phyloP scores from a whole-genome alignment of 2,329 filamentous ascomycete genomes.

The Lasiodiplodia sp. region DNA sequence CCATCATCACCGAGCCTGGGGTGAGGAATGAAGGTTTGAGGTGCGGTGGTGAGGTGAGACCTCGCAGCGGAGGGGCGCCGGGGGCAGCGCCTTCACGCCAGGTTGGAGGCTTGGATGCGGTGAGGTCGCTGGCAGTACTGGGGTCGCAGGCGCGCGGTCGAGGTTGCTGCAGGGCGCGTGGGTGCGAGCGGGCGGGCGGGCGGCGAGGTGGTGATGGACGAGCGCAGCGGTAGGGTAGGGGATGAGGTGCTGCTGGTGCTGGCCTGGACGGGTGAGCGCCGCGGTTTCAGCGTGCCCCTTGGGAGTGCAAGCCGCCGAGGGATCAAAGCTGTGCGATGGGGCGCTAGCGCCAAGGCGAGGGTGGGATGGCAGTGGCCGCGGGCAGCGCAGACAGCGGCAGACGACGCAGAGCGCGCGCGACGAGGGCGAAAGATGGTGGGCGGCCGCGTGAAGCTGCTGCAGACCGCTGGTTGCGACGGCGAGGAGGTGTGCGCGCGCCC shows the following conservation, averaged over 20 bases:
- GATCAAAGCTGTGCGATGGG: constrained; percentile 24
- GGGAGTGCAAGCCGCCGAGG: constrained; percentile 21
- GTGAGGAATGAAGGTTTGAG: constrained; percentile 23
- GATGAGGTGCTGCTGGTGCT: constrained; percentile 30
- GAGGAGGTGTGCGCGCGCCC: neutral
- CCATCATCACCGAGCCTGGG: constrained; percentile 38
- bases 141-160: constrained; percentile 15
- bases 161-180: constrained; percentile 25
- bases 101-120: constrained; percentile 18
- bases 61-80: constrained; percentile 30
- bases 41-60: constrained; percentile 30
- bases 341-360: constrained; percentile 22
- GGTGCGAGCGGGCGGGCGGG: constrained; percentile 25
- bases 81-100: constrained; percentile 30
- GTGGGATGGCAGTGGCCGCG: constrained; percentile 27
- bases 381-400: constrained; percentile 26
- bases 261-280: constrained; percentile 29
- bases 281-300: constrained; percentile 31
- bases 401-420: constrained; percentile 21
- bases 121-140: constrained; percentile 23
- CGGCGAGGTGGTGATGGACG: constrained; percentile 29
- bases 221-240: constrained; percentile 31
- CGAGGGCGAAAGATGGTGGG: constrained; percentile 1
- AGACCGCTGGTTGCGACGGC: constrained; percentile 16
- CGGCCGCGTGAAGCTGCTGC: constrained; percentile 12